Base-by-base conservation (phyloP, 768 basidiomycete genomes). In the Collybiopsis luxurians region DNA sequence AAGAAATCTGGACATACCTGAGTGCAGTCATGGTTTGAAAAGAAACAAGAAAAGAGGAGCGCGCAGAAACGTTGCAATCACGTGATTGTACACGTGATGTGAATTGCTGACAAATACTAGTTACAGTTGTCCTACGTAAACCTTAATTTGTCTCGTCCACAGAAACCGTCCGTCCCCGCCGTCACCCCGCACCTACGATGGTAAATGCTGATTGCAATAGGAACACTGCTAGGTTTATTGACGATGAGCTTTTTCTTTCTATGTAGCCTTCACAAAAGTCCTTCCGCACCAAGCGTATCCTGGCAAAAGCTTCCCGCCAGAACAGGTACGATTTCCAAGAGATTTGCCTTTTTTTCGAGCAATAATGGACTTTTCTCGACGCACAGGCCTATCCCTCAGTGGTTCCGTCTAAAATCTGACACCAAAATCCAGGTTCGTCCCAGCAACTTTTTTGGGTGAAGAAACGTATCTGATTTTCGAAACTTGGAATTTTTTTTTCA, bases 391-490 rank as follows among this genome's bases (percentile, higher is more conserved):
- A 98, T 99, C 60, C 97, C 96, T 63, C 96, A 98, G 70, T 99
- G 96, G 96, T 98, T 97, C 86, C 93, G 95, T 64, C 80, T 95
- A 60, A 98, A 97, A 84, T 85, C 90, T 67, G 96, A 94, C 73
- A 90, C 89, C 61, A 95, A 97, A 82, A 95, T 92, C 65, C 90
- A 93, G 77, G 91, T 91, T 67, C 66, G 79, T 69, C 36, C 67
- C 5, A 58, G 11, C 24, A 28, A 9, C 3, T 23, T 38, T 30
- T 27, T 6, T n/a, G n/a, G n/a, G 6, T 12, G 30, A n/a, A n/a
- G 38, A 15, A 5, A 13, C 31, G 13, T 5, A 34, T 34, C 31
- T 34, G 31, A 34, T 34, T 34, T 34, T 34, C 13, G 15, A 36
- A 42, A 30, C 21, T 45, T 30, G 23, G 27, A 36, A 15, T 27